Evolutionary conservation across 164 flowering plant species (phyloP), one percentile per base, ranked within the genome.

Genomic region (Berberis vulgaris): DNA sequence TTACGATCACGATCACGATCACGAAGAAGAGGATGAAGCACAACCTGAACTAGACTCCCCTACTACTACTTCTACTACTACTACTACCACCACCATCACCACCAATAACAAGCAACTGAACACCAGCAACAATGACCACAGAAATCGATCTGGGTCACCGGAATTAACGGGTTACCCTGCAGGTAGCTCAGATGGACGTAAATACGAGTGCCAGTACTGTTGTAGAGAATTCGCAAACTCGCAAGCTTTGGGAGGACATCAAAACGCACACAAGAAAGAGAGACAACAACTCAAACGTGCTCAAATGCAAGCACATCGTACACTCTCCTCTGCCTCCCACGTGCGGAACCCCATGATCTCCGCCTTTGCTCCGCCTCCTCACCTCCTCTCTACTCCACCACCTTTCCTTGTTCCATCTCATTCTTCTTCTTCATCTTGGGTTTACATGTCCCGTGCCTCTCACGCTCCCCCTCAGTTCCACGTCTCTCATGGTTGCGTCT

Each of bases 181-280:
- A 38, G 5, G 26, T 26, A 26, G 26, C 26, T 26, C 75, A 26
- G 87, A 78, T 56, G 81, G 79, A 69, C 81, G 97, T 60, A 92
- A 85, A 69, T 89, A 79, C 81, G 97, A 88, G 91, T 92, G 98
- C 69, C 98, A 92, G 68, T 92, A 89, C 75, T 92, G 98, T 64
- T 85, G 78, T 79, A 67, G 98, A 0, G 98, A 90, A 68, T 92
- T 92, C 65, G 91, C 93, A 26, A 92, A 92, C 71, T 92, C 98
- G 1, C 98, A 92, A 67, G 98, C 98, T n/a, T 72, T 92, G 4
- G 98, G 98, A 4, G 98, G 98, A 58, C 98, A 92, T 70, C 98
- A 92, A 69, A 92, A 92, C 81, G 98, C 97, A 7, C 97, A 92
- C 77, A 92, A 92, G 71, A 92, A 92, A 67, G 98, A 89, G 68